Evolutionary conservation across 257 asterid species (phyloP).

Genomic region (Phtheirospermum japonicum): DNA sequence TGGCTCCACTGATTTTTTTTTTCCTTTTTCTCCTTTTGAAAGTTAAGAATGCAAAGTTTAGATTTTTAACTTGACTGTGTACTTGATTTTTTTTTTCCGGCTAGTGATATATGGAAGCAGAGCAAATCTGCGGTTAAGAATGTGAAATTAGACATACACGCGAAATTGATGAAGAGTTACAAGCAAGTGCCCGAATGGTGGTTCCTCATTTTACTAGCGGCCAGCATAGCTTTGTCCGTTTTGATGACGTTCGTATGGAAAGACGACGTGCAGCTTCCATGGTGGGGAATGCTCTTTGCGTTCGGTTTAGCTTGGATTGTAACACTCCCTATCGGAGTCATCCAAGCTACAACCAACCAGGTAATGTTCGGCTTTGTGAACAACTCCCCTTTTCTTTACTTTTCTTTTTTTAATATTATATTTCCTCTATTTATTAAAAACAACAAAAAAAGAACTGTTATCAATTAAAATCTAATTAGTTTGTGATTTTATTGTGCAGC

Average conservation of each 20-base stretch:
- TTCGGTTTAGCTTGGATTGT: constrained; percentile 80
- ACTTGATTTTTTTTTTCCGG: constrained; percentile 18
- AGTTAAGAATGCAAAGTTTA: background rate
- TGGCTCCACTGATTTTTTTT: constrained; percentile 3
- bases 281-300: constrained; percentile 96
- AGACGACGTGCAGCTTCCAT: constrained; percentile 73
- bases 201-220: constrained; percentile 61
- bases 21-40: background rate
- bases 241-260: constrained; percentile 77
- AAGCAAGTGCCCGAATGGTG: constrained; percentile 95
- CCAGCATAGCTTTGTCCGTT: constrained; percentile 64
- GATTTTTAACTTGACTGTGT: background rate
- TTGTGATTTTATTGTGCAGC: constrained; percentile 45
- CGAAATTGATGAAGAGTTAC: constrained; percentile 80
- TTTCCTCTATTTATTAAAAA: too few species aligned
- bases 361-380: constrained; percentile 37
- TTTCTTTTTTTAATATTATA: too few species aligned
- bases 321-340: constrained; percentile 90
- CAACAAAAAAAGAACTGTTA: too few species aligned
- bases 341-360: constrained; percentile 97
- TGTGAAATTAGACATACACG: constrained; percentile 60
- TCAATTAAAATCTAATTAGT: background rate
- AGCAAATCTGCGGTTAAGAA: constrained; percentile 76
- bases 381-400: too few species aligned
- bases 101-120: constrained; percentile 85